phyloP scores from a whole-genome alignment of 2,329 filamentous ascomycete genomes.

The Penicillium capsulatum region DNA sequence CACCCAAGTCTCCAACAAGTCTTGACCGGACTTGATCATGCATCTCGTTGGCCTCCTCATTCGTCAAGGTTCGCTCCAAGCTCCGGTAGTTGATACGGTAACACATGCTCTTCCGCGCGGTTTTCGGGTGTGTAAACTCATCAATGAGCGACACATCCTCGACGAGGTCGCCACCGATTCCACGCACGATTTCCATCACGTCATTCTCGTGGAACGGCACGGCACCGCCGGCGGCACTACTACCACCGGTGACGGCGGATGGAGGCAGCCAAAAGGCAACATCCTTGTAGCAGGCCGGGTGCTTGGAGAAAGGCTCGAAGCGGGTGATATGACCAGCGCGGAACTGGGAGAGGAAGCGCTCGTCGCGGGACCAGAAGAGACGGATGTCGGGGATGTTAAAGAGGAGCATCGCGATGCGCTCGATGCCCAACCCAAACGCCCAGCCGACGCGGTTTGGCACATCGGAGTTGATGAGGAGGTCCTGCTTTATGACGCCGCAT shows the following conservation, averaged over 20 bases:
- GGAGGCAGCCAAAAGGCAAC: constrained; percentile 83
- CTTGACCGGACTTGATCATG: constrained; percentile 64
- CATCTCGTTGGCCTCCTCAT: constrained; percentile 70
- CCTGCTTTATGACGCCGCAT: constrained; percentile 84
- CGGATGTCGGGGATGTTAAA: constrained; percentile 96
- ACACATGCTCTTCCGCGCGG: constrained; percentile 75
- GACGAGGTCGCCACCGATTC: constrained; percentile 73
- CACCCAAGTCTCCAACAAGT: constrained; percentile 67
- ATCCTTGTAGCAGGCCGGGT: constrained; percentile 85
- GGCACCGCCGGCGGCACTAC: constrained; percentile 37
- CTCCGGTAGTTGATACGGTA: constrained; percentile 94
- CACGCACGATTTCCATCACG: constrained; percentile 90
- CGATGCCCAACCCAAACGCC: constrained; percentile 92
- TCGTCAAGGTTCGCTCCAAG: constrained; percentile 83
- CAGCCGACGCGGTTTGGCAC: constrained; percentile 75
- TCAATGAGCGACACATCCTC: constrained; percentile 85
- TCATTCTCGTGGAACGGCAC: constrained; percentile 83
- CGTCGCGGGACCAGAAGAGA: constrained; percentile 87
- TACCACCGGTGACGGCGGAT: constrained; percentile 35
- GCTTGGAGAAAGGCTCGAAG: constrained; percentile 85
- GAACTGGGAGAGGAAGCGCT: constrained; percentile 85
- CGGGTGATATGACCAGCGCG: constrained; percentile 50
- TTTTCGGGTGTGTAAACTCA: constrained; percentile 83
- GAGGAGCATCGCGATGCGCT: constrained; percentile 94
- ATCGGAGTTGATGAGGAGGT: constrained; percentile 71